Conservation (phyloP, 1,284 basidiomycete species). For the Wolfiporia cocos region DNA sequence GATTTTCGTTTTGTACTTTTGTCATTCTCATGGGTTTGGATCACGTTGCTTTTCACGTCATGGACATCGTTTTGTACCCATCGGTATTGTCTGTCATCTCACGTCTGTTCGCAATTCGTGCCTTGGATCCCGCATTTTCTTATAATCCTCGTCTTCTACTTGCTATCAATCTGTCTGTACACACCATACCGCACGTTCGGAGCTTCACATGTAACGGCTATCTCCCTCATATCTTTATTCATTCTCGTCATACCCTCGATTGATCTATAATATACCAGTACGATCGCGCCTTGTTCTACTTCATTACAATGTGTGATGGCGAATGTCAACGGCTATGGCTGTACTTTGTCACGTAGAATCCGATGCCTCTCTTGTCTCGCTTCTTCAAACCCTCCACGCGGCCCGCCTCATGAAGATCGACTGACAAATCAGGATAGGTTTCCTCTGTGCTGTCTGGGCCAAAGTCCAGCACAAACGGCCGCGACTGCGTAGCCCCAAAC, state of each 20-base stretch:
- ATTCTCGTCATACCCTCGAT: slow-evolving; percentile 1
- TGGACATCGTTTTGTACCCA: slow-evolving; percentile 17
- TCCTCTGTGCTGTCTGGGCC: slow-evolving; percentile 49
- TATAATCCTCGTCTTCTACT: slow-evolving; percentile 6
- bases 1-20: slow-evolving; percentile 14
- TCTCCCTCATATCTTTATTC: slow-evolving; percentile 9
- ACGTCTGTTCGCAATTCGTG: neutral
- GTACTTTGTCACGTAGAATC: slow-evolving; percentile 46
- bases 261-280: too few relatives aligned
- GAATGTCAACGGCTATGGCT: slow-evolving; percentile 22
- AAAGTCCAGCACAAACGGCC: slow-evolving; percentile 74
- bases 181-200: slow-evolving; percentile 3
- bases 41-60: slow-evolving; percentile 9
- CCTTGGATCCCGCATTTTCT: slow-evolving; percentile 3
- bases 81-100: slow-evolving; percentile 3
- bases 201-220: slow-evolving; percentile 6
- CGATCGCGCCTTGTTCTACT: too few relatives aligned
- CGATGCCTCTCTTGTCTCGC: slow-evolving; percentile 21
- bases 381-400: slow-evolving; percentile 37
- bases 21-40: too few relatives aligned
- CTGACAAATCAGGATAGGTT: slow-evolving; percentile 49
- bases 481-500: slow-evolving; percentile 67
- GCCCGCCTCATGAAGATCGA: slow-evolving; percentile 4
- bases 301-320: too few relatives aligned
- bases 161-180: slow-evolving; percentile 13